Percentiles rank a stretch among this genome's conserved stretches.
Conservation (phyloP, 2,329 filamentous ascomycete genomes). For the Aaosphaeria pasadenensis region DNA sequence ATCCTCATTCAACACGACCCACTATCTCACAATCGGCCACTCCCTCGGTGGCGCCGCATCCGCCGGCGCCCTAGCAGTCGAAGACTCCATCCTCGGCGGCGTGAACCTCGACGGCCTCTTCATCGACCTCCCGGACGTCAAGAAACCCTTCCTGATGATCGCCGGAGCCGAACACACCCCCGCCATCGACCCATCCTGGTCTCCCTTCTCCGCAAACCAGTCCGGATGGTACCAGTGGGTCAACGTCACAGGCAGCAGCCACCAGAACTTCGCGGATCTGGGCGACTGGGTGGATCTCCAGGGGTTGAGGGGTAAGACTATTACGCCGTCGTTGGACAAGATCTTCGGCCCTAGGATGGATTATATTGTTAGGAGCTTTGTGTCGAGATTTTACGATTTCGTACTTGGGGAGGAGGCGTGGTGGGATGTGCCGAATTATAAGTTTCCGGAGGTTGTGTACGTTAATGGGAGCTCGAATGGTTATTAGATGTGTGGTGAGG, state of each 20-base stretch:
- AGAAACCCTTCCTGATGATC: conserved; percentile 15
- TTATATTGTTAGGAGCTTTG: conserved; percentile 10
- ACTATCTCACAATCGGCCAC: conserved; percentile 15
- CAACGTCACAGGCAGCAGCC: conserved; percentile 12
- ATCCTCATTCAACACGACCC: conserved; percentile 8
- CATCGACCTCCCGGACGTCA: conserved; percentile 2
- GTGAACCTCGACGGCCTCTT: conserved; percentile 16
- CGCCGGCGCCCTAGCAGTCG: conserved; percentile 5
- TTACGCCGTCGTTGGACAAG: conserved; percentile 8
- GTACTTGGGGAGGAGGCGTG: conserved; percentile 8
- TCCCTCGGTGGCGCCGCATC: conserved; percentile 18
- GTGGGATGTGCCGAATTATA: conserved; percentile 2
- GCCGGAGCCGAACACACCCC: conserved; percentile 13
- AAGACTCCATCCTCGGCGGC: conserved; percentile 10
- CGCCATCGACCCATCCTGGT: conserved; percentile 13
- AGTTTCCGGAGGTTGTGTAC: conserved; percentile 8
- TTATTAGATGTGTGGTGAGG: background rate
- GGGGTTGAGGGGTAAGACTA: conserved; percentile 11
- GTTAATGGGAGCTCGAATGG: conserved; percentile 4
- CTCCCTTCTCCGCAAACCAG: conserved; percentile 14
- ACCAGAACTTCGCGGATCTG: conserved; percentile 22
- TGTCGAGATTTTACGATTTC: conserved; percentile 11
- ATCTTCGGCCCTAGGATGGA: conserved; percentile 18
- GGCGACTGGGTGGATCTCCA: conserved; percentile 19
- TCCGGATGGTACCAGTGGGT: conserved; percentile 20